These are phyloP conservation scores for Globisporangium sylvaticum DNA, from an alignment of 352 stramenopile species.

Conservation along the genomic window DNA sequence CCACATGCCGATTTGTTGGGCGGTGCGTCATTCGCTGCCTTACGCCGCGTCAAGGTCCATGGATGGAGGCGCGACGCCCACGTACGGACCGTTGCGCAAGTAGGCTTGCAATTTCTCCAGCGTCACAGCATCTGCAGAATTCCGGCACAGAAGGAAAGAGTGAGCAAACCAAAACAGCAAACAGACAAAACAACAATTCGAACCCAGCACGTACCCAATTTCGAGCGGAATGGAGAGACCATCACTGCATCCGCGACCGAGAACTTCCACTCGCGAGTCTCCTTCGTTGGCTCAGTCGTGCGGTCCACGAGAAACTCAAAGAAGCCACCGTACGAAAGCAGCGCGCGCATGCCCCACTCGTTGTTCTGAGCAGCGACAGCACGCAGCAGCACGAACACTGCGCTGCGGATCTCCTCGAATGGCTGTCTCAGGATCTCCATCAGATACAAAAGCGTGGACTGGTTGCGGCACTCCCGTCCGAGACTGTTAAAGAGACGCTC, in stretches of 20 bases:
- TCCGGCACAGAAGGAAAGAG: not conserved
- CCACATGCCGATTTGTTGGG: not conserved
- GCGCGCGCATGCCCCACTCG: slow-evolving; percentile 57
- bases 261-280: slow-evolving; percentile 88
- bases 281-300: slow-evolving; percentile 76
- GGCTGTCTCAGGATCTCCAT: slow-evolving; percentile 82
- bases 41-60: slow-evolving; percentile 67
- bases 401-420: slow-evolving; percentile 78
- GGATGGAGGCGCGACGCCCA: slow-evolving; percentile 37
- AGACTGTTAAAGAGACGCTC: slow-evolving; percentile 65
- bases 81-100: slow-evolving; percentile 62
- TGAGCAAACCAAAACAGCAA: not conserved
- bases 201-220: slow-evolving; percentile 41
- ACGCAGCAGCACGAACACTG: slow-evolving; percentile 71
- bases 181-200: not conserved
- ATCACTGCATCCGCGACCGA: slow-evolving; percentile 75
- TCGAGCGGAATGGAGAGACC: slow-evolving; percentile 53
- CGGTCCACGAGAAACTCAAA: slow-evolving; percentile 84
- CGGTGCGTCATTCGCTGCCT: not conserved
- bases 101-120: slow-evolving; percentile 53
- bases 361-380: slow-evolving; percentile 79
- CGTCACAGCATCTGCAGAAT: slow-evolving; percentile 35
- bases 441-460: slow-evolving; percentile 55
- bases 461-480: slow-evolving; percentile 44
- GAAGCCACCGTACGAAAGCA: slow-evolving; percentile 78